Evolutionary conservation across 768 basidiomycete genomes (phyloP), one percentile per base, ranked within the genome.

Genomic region (Candolleomyces efflorescens): DNA sequence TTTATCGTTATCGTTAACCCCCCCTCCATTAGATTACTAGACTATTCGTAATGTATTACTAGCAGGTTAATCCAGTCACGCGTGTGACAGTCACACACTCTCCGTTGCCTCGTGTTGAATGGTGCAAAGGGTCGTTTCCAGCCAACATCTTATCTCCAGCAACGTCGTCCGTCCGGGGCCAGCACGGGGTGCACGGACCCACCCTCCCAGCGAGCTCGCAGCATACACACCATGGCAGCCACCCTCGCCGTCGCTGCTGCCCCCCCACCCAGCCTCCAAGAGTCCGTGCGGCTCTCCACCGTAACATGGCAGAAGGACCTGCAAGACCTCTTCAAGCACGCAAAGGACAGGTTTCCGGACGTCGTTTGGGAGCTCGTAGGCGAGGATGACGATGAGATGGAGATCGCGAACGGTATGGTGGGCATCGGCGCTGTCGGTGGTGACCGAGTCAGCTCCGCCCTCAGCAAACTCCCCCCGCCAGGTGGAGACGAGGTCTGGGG

Each of bases 301-400:
- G 65, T 74, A 4, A 72, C 76, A 17, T 98, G 95, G 95, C 88
- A 92, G 64, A 68, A 70, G n/a, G 87, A 98, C 74, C 81, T 98
- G 3, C 80, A 84, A 57, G 66, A 78, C 5, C 81, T 98, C 41
- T 95, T 93, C 71, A 79, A 81, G 62, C 78, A 86, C 54, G 89
- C 94, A n/a, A 90, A 90, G 71, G 91, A 95, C 60, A 81, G 92
- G 56, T 98, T 94, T 67, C 89, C 91, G n/a, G 96, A 98, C 74
- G 94, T 98, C 52, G 85, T 92, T n/a, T 98, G 96, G 95, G 85
- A 87, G 69, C 77, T 87, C 18, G 69, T 68, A 0, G 74, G 65
- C 39, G 83, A 82, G 32, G 50, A 81, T 52, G 78, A 79, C 59
- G 75, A 73, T 11, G 27, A 27, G 27, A 27, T 27, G 27, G 82